Base-by-base conservation (phyloP, 768 basidiomycete species). In the Mycena kentingensis region DNA sequence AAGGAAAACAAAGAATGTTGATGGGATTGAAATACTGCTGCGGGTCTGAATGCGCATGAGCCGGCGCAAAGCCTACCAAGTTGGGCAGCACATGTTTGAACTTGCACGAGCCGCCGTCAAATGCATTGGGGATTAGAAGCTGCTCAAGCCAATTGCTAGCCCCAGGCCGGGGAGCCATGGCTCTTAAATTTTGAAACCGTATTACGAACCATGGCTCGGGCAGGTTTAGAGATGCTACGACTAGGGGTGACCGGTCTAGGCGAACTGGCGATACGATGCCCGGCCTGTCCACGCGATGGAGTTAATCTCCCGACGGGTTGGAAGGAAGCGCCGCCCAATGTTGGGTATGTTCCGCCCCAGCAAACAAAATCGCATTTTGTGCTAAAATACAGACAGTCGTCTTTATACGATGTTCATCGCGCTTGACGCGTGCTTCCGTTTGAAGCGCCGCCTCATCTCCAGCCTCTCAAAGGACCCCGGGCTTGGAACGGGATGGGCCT, bases 241-340 rank as follows among this genome's bases (percentile, higher is more conserved):
- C n/a, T n/a, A n/a, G n/a, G n/a, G n/a, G n/a, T n/a, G n/a, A 72
- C 70, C 1, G 35, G 46, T 25, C 43, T 46, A 18, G 68, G 73
- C 1, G 63, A 67, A 46, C 57, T 63, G 10, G 66, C 67, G 0
- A 47, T 71, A 1, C 49, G 53, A 5, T 73, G 71, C 46, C 67
- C 68, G 3, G 69, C 70, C 2, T 75, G 73, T 49, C 73, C 71
- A 1, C 63, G 66, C 0, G 66, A 64, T 0, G 65, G 58, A 0
- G 54, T 64, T 1, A 73, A 73, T 49, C 46, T 74, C 2, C 61
- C 58, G 1, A 38, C 41, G 2, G 58, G 56, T 21, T 70, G 68
- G 70, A 28, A 63, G 27, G 37, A 60, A 6, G 53, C 49, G 3
- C 46, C 57, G 1, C 49, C 29, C 2, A 49, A 64, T 16, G 8